Conservation (phyloP, 1,284 basidiomycete species). For the Retiboletus fuscus region DNA sequence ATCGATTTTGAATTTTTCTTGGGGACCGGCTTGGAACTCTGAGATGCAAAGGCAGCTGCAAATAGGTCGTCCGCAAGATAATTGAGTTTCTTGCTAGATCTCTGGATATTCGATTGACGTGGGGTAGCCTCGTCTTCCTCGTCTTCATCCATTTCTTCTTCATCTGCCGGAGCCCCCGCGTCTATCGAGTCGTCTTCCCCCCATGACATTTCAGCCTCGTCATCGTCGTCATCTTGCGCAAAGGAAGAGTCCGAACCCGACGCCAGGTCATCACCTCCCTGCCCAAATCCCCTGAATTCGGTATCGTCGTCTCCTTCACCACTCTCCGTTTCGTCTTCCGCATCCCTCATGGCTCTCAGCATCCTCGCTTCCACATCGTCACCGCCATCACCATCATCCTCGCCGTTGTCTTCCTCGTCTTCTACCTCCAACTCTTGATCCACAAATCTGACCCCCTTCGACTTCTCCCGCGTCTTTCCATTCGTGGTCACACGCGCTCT, state of each 20-base stretch:
- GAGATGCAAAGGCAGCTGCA: constrained; percentile 56
- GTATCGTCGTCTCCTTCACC: constrained; percentile 19
- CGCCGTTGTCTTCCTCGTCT: constrained; percentile 29
- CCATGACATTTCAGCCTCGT: constrained; percentile 29
- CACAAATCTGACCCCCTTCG: constrained; percentile 28
- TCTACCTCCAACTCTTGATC: constrained; percentile 29
- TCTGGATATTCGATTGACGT: constrained; percentile 15
- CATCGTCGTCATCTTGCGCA: constrained; percentile 29
- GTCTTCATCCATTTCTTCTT: constrained; percentile 37
- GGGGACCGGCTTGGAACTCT: constrained; percentile 33
- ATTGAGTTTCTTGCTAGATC: constrained; percentile 40
- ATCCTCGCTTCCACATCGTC: constrained; percentile 49
- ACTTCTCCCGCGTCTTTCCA: constrained; percentile 30
- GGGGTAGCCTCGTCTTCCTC: constrained; percentile 16
- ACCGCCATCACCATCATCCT: background rate
- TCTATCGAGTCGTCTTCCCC: constrained; percentile 21
- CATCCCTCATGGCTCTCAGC: constrained; percentile 57
- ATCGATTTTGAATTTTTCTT: constrained; percentile 24
- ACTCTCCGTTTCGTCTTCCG: constrained; percentile 47
- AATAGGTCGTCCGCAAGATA: constrained; percentile 66
- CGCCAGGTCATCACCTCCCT: constrained; percentile 30
- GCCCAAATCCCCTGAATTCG: constrained; percentile 33
- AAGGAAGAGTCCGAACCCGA: constrained; percentile 29
- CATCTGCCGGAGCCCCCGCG: constrained; percentile 26
- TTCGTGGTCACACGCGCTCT: constrained; percentile 53